These are phyloP conservation scores for Vitis rupestris DNA, from an alignment of 164 flowering plant species.

Conservation along the genomic window DNA sequence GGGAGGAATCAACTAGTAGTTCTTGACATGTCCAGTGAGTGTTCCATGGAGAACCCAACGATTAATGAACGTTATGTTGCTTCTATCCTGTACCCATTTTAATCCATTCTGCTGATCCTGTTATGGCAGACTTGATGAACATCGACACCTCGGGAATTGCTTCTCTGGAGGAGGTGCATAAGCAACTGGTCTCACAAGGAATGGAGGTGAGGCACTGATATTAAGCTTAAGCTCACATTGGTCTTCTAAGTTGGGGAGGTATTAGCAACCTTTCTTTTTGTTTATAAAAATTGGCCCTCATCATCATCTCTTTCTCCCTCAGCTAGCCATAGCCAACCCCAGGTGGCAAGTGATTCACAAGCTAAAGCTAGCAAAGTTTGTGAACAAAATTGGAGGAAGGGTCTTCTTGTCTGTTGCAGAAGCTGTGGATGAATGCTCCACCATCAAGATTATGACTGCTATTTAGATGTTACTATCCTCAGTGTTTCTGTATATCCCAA, in stretches of 20 bases:
- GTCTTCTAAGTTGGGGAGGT: background rate
- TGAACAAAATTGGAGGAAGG: conserved; percentile 47
- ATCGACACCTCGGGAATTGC: conserved; percentile 66
- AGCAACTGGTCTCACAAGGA: conserved; percentile 34
- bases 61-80: background rate
- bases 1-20: conserved; percentile 33
- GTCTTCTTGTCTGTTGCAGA: conserved; percentile 62
- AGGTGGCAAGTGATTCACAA: conserved; percentile 73
- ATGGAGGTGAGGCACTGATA: conserved; percentile 34
- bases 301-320: conserved; percentile 12
- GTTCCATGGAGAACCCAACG: background rate
- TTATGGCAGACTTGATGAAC: conserved; percentile 48
- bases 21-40: conserved; percentile 71
- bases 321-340: conserved; percentile 70
- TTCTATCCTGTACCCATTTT: background rate
- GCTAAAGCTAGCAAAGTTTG: conserved; percentile 52
- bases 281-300: background rate
- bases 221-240: no score
- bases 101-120: background rate
- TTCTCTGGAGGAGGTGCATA: conserved; percentile 56
- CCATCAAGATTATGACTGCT: conserved; percentile 18
- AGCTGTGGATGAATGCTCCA: conserved; percentile 50
- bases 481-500: no score
- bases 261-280: background rate
- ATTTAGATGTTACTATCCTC: background rate